Conservation (phyloP, 257 asterid genomes). For the Datura wrightii region DNA sequence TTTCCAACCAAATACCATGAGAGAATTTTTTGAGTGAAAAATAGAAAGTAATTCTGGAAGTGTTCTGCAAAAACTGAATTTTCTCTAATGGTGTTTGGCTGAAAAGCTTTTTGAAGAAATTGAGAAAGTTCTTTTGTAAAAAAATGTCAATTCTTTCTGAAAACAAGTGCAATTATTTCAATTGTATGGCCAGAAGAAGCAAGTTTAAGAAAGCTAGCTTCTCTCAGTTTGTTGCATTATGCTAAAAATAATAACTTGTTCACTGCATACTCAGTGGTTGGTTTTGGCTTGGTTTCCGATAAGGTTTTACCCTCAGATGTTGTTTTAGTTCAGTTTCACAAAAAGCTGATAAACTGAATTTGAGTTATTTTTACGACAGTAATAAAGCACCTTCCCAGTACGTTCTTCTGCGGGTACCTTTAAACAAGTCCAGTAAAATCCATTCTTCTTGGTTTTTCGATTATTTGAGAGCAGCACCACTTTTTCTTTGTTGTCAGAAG, state of each 20-base stretch:
- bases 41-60: neutral
- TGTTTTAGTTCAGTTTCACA: neutral
- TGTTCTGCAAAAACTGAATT: neutral
- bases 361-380: neutral
- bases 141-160: neutral
- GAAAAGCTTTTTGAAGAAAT: neutral
- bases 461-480: neutral
- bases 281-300: neutral
- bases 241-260: neutral
- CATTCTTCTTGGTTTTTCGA: neutral
- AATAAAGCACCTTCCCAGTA: neutral
- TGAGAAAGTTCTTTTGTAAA: neutral
- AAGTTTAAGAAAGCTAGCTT: neutral
- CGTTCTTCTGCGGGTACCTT: neutral
- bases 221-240: constrained; percentile 9
- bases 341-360: neutral
- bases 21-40: neutral
- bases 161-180: neutral
- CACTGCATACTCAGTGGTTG: neutral
- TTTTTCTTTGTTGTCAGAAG: constrained; percentile 22
- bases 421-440: neutral
- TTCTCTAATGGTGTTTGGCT: neutral
- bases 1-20: neutral
- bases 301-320: neutral
- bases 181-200: neutral